Percentiles rank a stretch among this genome's conserved stretches.
These are phyloP conservation scores for Monilinia vaccinii-corymbosi DNA, from an alignment of 2,329 filamentous ascomycete genomes.

Conservation along the genomic window DNA sequence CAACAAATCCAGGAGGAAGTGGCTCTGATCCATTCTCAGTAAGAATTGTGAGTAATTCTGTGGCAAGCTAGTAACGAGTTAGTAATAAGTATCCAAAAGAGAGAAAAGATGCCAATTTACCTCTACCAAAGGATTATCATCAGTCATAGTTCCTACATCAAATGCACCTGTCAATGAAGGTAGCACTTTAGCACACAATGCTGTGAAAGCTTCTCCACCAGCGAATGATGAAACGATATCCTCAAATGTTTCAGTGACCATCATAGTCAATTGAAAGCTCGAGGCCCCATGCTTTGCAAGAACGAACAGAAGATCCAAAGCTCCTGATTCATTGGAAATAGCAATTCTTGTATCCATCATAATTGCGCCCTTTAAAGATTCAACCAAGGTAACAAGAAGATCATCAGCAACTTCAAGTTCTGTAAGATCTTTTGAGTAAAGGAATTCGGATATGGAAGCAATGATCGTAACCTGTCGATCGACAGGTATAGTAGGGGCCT, in stretches of 20 bases:
- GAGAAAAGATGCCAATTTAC: constrained; percentile 33
- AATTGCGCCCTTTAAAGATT: constrained; percentile 77
- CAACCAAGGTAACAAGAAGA: constrained; percentile 79
- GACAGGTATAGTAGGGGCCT: constrained; percentile 38
- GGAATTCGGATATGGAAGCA: constrained; percentile 57
- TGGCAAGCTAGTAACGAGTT: constrained; percentile 50
- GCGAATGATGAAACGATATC: constrained; percentile 67
- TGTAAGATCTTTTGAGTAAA: constrained; percentile 68
- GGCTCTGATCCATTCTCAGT: constrained; percentile 77
- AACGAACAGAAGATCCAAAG: constrained; percentile 76
- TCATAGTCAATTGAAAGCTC: constrained; percentile 83
- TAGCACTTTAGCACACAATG: constrained; percentile 75
- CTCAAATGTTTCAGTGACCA: constrained; percentile 87
- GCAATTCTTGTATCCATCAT: constrained; percentile 68
- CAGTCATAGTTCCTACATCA: constrained; percentile 75
- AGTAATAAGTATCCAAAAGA: constrained; percentile 13
- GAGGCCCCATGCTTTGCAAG: constrained; percentile 80
- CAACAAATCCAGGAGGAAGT: constrained; percentile 77
- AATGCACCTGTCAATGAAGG: constrained; percentile 84
- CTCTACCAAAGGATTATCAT: constrained; percentile 76
- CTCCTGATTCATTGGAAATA: constrained; percentile 60
- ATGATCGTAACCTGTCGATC: constrained; percentile 55
- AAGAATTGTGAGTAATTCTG: constrained; percentile 72
- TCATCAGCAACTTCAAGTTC: constrained; percentile 88
- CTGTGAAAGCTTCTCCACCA: constrained; percentile 60